phyloP scores from a whole-genome alignment of 2,329 filamentous ascomycete species.

The Gyromitra esculenta region DNA sequence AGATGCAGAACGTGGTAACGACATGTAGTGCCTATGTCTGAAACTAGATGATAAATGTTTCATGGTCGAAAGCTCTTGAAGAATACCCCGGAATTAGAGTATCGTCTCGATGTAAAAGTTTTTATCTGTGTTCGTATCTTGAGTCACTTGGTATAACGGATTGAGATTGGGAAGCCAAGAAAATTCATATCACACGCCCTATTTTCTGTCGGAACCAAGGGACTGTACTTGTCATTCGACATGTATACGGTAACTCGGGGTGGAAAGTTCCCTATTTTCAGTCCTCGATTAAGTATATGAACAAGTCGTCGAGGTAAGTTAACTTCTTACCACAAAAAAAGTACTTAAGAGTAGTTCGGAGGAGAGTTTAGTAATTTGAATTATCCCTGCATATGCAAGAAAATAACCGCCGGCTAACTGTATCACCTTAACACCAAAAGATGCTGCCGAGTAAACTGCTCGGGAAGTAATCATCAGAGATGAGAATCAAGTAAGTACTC shows the following conservation, averaged over 20 bases:
- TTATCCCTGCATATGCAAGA: slow-evolving; percentile 29
- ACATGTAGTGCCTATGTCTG: not conserved
- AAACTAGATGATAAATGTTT: slow-evolving; percentile 7
- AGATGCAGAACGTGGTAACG: slow-evolving; percentile 16
- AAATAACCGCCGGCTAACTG: slow-evolving; percentile 32
- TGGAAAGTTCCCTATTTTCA: not conserved
- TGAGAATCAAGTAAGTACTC: not conserved
- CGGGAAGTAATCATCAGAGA: not conserved
- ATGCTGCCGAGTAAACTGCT: not conserved
- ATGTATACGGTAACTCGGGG: not conserved
- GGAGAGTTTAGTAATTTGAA: not conserved
- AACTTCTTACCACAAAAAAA: not conserved
- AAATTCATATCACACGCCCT: not conserved
- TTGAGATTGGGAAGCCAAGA: no score
- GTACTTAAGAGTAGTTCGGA: no score
- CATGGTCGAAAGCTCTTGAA: slow-evolving; percentile 3
- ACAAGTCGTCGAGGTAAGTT: not conserved
- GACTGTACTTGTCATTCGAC: not conserved
- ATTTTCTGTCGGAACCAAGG: not conserved
- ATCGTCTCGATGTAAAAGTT: not conserved
- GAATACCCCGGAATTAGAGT: slow-evolving; percentile 7
- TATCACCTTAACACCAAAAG: slow-evolving; percentile 1
- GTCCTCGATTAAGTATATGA: not conserved
- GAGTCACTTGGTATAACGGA: not conserved
- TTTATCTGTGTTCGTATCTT: not conserved